These are phyloP conservation scores for Aspergillus aculeatinus DNA, from an alignment of 2,329 filamentous ascomycete genomes.

Conservation along the genomic window DNA sequence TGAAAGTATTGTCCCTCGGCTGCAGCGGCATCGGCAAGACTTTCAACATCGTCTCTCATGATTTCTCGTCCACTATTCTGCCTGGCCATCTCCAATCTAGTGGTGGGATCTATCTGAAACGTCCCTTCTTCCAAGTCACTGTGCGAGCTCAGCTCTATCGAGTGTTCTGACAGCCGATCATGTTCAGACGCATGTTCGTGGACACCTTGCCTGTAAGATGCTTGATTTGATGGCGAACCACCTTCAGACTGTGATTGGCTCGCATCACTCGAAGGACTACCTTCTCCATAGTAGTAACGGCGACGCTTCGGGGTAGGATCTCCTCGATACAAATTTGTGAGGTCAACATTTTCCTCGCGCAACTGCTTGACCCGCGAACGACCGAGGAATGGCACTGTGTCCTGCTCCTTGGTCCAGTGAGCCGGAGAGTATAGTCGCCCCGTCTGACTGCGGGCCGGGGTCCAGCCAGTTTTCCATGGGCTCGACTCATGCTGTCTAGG, in stretches of 20 bases:
- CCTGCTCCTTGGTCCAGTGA: slow-evolving; percentile 30
- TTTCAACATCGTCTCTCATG: slow-evolving; percentile 13
- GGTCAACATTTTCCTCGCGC: slow-evolving; percentile 37
- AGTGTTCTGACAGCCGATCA: slow-evolving; percentile 23
- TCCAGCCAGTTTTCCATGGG: slow-evolving; percentile 32
- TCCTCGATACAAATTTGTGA: slow-evolving; percentile 32
- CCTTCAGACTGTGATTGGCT: slow-evolving; percentile 16
- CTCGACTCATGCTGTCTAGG: slow-evolving; percentile 28
- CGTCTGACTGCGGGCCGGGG: slow-evolving; percentile 23
- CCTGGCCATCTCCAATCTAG: slow-evolving; percentile 20
- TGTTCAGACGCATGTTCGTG: slow-evolving; percentile 21
- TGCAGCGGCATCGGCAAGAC: slow-evolving; percentile 16
- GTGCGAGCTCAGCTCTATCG: slow-evolving; percentile 28
- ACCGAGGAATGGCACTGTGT: slow-evolving; percentile 29
- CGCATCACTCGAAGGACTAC: slow-evolving; percentile 28
- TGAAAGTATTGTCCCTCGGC: slow-evolving; percentile 17
- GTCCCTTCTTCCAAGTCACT: slow-evolving; percentile 22
- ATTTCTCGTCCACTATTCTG: slow-evolving; percentile 11
- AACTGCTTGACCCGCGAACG: slow-evolving; percentile 35
- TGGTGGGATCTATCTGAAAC: slow-evolving; percentile 26
- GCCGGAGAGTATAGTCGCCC: slow-evolving; percentile 29
- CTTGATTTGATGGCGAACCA: slow-evolving; percentile 14
- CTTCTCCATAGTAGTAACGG: slow-evolving; percentile 38
- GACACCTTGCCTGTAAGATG: slow-evolving; percentile 13
- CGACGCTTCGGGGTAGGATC: slow-evolving; percentile 38